Percentiles rank a stretch among this genome's conserved stretches.
Conservation (phyloP, 78 protist species). For the Dictyostelium brefeldianum region DNA sequence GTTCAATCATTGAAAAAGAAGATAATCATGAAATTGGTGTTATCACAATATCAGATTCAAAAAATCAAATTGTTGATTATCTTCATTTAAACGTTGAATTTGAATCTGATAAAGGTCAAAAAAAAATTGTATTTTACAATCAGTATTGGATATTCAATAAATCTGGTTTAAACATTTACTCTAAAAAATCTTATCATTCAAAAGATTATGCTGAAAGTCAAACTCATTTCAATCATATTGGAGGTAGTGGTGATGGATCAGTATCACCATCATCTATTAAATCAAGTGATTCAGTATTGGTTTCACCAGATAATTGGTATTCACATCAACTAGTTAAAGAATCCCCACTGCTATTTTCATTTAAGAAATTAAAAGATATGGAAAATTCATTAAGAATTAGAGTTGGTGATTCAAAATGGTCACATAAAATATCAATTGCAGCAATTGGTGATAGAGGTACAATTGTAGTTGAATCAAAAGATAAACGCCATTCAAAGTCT, state of each 20-base stretch:
- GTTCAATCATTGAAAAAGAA: neutral
- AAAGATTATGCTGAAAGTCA: constrained; percentile 35
- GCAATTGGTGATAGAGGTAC: constrained; percentile 62
- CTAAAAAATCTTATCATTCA: constrained; percentile 48
- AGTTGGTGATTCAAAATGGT: constrained; percentile 59
- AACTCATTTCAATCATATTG: constrained; percentile 12
- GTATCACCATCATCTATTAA: neutral
- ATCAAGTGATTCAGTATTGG: neutral
- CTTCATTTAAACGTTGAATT: constrained; percentile 53
- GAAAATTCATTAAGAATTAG: constrained; percentile 29
- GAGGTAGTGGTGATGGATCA: neutral
- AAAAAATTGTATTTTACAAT: constrained; percentile 44
- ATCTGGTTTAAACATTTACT: constrained; percentile 46
- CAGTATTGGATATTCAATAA: constrained; percentile 77
- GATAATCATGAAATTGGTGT: constrained; percentile 28
- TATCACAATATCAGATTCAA: neutral
- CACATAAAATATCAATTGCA: constrained; percentile 47
- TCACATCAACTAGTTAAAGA: constrained; percentile 22
- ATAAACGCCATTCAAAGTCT: neutral
- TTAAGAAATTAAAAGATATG: constrained; percentile 41
- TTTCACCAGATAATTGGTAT: constrained; percentile 50
- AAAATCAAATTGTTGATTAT: neutral
- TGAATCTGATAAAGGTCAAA: constrained; percentile 24
- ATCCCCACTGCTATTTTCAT: constrained; percentile 56
- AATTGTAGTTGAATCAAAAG: neutral